A percentile compares a stretch with the other conserved stretches of the same genome.
These are phyloP conservation scores for Tagetes erecta DNA, from an alignment of 129 eudicot species.

Conservation along the genomic window DNA sequence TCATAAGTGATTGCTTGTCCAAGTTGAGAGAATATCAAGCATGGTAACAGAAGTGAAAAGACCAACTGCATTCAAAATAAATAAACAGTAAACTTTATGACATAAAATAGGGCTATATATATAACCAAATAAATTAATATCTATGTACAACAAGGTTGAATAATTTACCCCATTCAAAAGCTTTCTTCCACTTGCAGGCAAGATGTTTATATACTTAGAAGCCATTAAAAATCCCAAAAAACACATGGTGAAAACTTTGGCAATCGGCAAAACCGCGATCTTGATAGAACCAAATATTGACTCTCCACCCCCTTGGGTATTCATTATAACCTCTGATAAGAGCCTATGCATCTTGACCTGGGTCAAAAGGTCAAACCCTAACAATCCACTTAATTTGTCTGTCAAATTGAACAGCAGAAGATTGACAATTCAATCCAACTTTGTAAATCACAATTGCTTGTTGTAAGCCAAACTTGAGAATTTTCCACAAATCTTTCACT, in stretches of 20 bases:
- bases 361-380: slow-evolving; percentile 28
- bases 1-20: slow-evolving; percentile 91
- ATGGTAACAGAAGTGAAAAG: slow-evolving; percentile 88
- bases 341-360: slow-evolving; percentile 49
- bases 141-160: no score
- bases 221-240: slow-evolving; percentile 94
- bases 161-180: slow-evolving; percentile 83
- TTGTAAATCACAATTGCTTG: slow-evolving; percentile 3
- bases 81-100: background rate
- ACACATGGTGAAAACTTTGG: slow-evolving; percentile 92
- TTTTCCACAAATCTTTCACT: slow-evolving; percentile 25
- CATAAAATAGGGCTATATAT: slow-evolving; percentile 5
- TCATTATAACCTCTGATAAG: slow-evolving; percentile 53
- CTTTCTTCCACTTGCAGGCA: slow-evolving; percentile 89
- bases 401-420: slow-evolving; percentile 22
- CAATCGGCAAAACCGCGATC: slow-evolving; percentile 92
- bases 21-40: slow-evolving; percentile 92
- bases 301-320: slow-evolving; percentile 68
- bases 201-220: slow-evolving; percentile 80
- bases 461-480: slow-evolving; percentile 18
- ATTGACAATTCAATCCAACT: slow-evolving; percentile 7
- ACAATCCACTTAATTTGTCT: background rate
- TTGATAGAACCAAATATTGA: slow-evolving; percentile 68
- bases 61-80: slow-evolving; percentile 64
- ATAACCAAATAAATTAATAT: background rate